These are phyloP conservation scores for Kodamaea kaohsiungensis DNA, from an alignment of 805 yeast genomes.

Conservation along the genomic window DNA sequence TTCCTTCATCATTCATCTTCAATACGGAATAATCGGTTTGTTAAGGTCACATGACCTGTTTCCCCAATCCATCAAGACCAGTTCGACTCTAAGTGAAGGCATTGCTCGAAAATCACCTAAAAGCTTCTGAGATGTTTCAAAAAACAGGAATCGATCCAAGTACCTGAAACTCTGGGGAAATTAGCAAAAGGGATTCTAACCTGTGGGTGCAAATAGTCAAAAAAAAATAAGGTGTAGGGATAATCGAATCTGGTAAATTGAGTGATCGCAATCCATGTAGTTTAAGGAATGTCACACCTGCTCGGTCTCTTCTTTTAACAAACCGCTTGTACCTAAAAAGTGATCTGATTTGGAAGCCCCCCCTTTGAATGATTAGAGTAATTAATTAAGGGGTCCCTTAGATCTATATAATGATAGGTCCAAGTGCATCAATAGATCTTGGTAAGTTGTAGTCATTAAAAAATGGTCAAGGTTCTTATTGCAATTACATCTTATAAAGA, in stretches of 20 bases:
- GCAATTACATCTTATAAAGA: slow-evolving; percentile 11
- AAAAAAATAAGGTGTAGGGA: background rate
- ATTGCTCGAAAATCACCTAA: background rate
- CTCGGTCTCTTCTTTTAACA: background rate
- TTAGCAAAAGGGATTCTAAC: background rate
- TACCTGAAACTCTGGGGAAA: background rate
- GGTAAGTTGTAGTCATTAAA: background rate
- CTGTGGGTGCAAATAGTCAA: background rate
- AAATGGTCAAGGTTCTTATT: slow-evolving; percentile 10
- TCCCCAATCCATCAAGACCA: no score
- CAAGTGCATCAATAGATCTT: background rate
- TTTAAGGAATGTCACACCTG: background rate
- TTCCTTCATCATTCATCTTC: background rate
- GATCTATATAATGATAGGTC: background rate
- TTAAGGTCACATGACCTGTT: background rate
- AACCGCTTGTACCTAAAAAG: background rate
- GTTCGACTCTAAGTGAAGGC: no score
- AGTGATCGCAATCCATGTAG: background rate
- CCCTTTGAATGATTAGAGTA: background rate
- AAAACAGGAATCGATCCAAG: background rate
- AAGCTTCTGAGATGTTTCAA: background rate
- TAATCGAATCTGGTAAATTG: background rate
- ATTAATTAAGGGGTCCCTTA: background rate
- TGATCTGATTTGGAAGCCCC: background rate
- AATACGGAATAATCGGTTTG: background rate